Base-by-base conservation (phyloP, 2,329 filamentous ascomycete species). In the Sclerotinia trifoliorum region DNA sequence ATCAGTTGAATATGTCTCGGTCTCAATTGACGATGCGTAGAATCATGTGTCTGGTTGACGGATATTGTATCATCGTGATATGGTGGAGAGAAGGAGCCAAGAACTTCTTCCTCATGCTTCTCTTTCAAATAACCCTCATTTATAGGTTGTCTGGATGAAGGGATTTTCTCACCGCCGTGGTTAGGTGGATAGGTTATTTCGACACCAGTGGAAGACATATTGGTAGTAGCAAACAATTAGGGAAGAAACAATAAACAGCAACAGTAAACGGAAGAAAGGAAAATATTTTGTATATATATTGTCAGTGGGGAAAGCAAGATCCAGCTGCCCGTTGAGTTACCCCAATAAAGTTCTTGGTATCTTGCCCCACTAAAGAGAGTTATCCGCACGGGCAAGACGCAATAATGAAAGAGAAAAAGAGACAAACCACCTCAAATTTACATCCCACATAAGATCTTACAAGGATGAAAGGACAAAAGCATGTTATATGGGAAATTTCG, bases 1-100 rank as follows among this genome's bases (percentile, higher is more conserved):
- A 77, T 78, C 11, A 77, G 68, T 68, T 78, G 75, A 57, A 79
- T 78, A 54, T 79, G 78, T 69, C 80, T 77, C 54, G 80, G 79
- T 68, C 77, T 75, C 10, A 82, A 75, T 68, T 78, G 77, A 48
- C 80, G 78, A 72, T 81, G 73, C 57, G 78, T 76, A 10, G 71
- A 73, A 65, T 75, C 74, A 35, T 66, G 70, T 19, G 66, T 65
- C 21, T 65, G 32, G n/a, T 68, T 66, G 13, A 69, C 21, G 4
- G 69, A 70, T 32, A 48, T 49, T 1, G 55, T 70, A 6, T 72
- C 71, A 44, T 54, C n/a, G 17, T 62, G 44, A 49, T 49, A 62
- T 39, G 71, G 66, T 56, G 69, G 67, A 46, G 46, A n/a, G 24
- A 49, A 39, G 13, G 65, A 44, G 10, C 42, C 64, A 68, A 69